Base-by-base conservation (phyloP, 331 rosid species). In the Ulmus americana region DNA sequence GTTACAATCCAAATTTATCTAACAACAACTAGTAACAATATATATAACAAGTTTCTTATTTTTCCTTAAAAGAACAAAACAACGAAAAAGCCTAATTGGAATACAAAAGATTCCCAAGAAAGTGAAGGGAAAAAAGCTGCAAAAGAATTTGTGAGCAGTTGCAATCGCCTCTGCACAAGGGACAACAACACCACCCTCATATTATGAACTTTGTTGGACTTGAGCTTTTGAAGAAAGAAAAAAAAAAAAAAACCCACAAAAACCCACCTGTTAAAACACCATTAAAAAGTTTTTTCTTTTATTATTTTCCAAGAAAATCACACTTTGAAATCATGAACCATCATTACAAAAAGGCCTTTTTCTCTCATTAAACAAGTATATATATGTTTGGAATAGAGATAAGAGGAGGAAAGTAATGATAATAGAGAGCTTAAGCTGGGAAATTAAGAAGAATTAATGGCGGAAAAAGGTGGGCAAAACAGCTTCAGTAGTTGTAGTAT, bases 261-360 rank as follows among this genome's bases (percentile, higher is more conserved):
- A 4, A 67, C 80, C 61, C 76, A 53, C 74, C 71, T 18, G 57
- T 76, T 70, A 73, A 81, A 76, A 59, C 60, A 64, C 67, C 65
- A 52, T 75, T 42, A 42, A 63, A 77, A 71, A 22, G 44, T 59
- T 11, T 56, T 35, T 61, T 39, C 35, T 3, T 12, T 46, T 39
- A 12, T 39, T 40, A 51, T 68, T 70, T 66, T 58, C 64, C 69
- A 72, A 51, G 70, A 71, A 50, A 75, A 75, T 75, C 74, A 77
- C 76, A 80, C 81, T 47, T 59, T 64, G 69, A 71, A 84, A 83
- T 88, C 74, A 75, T 77, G 57, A 70, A 79, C 70, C 59, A 65
- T 78, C 71, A 72, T 69, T 65, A 62, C 71, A 59, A 65, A 52
- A 75, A 28, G 35, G 72, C 82, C 41, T 65, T 71, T 40, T 39